Conservation (phyloP, 1,284 basidiomycete genomes). For the Leucoagaricus sp. region DNA sequence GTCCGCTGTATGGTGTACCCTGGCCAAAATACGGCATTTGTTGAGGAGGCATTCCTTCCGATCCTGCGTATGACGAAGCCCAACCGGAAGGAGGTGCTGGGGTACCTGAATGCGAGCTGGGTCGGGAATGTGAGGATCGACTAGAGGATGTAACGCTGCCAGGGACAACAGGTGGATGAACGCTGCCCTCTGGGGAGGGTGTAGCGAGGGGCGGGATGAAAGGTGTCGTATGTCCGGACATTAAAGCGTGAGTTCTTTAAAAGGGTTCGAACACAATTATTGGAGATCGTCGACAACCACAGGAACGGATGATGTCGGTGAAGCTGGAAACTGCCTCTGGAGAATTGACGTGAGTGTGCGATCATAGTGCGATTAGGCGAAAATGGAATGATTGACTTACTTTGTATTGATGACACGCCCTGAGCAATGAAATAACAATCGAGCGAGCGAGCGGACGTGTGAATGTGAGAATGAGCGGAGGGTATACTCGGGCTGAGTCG, state of each 20-base stretch:
- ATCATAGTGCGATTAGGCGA: not conserved
- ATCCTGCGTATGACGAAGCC: not conserved
- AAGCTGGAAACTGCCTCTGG: not conserved
- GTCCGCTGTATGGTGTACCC: slow-evolving; percentile 3
- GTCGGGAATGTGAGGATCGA: not conserved
- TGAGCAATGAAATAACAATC: not conserved
- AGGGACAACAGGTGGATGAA: slow-evolving; percentile 23
- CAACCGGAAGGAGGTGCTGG: not conserved
- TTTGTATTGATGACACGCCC: not conserved
- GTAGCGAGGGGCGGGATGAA: slow-evolving; percentile 26
- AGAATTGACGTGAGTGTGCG: not conserved
- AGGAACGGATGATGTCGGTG: not conserved
- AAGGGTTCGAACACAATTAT: not conserved
- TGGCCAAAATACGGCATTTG: not conserved
- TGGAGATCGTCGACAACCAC: not conserved
- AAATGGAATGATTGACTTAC: not conserved
- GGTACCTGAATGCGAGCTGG: not conserved
- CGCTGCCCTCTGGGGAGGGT: slow-evolving; percentile 11
- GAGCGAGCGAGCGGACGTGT: not conserved
- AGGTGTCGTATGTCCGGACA: slow-evolving; percentile 17
- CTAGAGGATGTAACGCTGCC: slow-evolving; percentile 15
- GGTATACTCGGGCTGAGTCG: slow-evolving; percentile 2
- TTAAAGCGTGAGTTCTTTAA: not conserved
- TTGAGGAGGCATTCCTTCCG: too few relatives aligned
- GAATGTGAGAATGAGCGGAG: not conserved